Evolutionary conservation across 805 yeast genomes (phyloP), one percentile per base, ranked within the genome.

Genomic region (Candida nonsorbophila): DNA sequence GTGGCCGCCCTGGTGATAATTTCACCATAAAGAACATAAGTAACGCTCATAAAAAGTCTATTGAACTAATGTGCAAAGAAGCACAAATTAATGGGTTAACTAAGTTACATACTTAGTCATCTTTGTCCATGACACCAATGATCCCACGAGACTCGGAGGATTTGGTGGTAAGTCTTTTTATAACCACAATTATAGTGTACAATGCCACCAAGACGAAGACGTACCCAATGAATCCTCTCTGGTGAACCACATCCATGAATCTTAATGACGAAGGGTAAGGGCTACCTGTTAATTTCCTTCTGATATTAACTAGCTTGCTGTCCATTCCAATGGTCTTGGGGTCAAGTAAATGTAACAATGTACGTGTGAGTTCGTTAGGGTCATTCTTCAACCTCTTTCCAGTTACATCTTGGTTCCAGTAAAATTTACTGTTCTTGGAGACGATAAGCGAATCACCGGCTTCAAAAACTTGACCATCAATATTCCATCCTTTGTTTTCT

Each of bases 381-480:
- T 53, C 53, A 27, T 58, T 53, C 3, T 33, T 51, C 30, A 75
- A 49, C 10, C 32, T 27, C 0, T 45, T 36, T 0, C 79, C 81
- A 15, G 34, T 32, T 3, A 55, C 31, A 45, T 65, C 34, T 52
- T 42, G 30, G 40, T 58, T 41, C 61, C 66, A 38, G 30, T 45
- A 53, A 29, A 43, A 39, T 33, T 38, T 37, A 51, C 61, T 49
- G 58, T 70, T 67, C 38, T 67, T 67, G 18, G 65, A 55, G 3
- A 79, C 53, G 2, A 83, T 50, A 2, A 83, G 44, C 0, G 74
- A 59, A 47, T 81, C 84, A 5, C 88, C 90, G 2, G 55, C 47
- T 7, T 50, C 36, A 37, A 58, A 67, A 0, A 44, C 31, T n/a
- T 47, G 41, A 2, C 52, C 38, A 22, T 61, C 47, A 17, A 59